These are phyloP conservation scores for Paspalum notatum DNA, from an alignment of 176 grass and related monocot genomes.

Conservation along the genomic window DNA sequence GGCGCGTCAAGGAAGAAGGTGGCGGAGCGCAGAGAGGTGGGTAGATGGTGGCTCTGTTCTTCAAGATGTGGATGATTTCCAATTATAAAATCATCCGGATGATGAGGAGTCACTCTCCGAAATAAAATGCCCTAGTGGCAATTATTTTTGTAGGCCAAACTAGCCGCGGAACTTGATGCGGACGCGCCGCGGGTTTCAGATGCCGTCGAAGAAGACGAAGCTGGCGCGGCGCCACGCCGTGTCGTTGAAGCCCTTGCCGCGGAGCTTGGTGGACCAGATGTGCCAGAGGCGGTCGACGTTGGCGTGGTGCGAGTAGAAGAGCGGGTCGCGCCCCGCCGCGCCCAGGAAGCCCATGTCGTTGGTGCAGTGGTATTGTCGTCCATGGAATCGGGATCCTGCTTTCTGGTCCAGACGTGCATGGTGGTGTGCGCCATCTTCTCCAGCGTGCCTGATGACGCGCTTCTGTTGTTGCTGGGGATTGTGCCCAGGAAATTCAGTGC, in stretches of 20 bases:
- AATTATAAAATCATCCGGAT: too few species aligned
- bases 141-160: too few species aligned
- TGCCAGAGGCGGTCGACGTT: conserved; percentile 54
- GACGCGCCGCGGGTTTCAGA: neutral
- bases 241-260: neutral
- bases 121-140: too few species aligned
- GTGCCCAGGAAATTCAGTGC: neutral
- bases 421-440: conserved; percentile 9
- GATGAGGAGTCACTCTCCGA: too few species aligned
- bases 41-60: too few species aligned
- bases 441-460: neutral
- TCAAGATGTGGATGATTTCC: too few species aligned
- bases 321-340: conserved; percentile 11
- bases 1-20: too few species aligned
- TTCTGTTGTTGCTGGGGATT: too few species aligned
- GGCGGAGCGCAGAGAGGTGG: too few species aligned
- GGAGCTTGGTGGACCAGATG: conserved; percentile 19
- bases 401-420: conserved; percentile 20
- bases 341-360: neutral
- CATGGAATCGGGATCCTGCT: too few species aligned
- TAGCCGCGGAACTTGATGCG: neutral
- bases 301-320: conserved; percentile 51
- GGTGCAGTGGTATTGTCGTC: too few species aligned
- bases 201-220: conserved; percentile 1
- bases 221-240: conserved; percentile 3